A percentile compares a stretch with the other conserved stretches of the same genome.
phyloP scores from a whole-genome alignment of 163 green algal species.

The Picocystis sp. region DNA sequence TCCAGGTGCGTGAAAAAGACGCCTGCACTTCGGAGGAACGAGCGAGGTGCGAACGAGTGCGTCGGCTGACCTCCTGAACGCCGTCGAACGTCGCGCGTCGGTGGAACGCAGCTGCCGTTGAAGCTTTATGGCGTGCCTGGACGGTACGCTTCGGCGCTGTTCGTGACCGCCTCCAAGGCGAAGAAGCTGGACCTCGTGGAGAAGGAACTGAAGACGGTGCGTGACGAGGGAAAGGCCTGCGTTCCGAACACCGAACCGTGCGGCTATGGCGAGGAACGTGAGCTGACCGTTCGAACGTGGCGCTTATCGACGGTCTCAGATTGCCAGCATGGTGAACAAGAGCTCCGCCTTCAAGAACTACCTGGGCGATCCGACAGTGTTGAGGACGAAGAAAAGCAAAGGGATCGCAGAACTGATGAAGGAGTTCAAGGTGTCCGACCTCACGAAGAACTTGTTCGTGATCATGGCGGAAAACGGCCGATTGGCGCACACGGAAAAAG shows the following conservation, averaged over 20 bases:
- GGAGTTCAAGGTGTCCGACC: slow-evolving; percentile 8
- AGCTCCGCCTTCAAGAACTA: slow-evolving; percentile 14
- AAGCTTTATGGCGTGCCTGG: slow-evolving; percentile 13
- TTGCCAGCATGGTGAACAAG: slow-evolving; percentile 6
- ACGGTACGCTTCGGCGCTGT: slow-evolving; percentile 20
- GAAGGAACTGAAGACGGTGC: slow-evolving; percentile 6
- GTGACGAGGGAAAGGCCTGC: no score
- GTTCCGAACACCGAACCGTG: no score
- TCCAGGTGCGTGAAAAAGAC: no score
- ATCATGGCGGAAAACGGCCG: slow-evolving; percentile 15
- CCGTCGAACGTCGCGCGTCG: no score
- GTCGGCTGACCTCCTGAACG: no score
- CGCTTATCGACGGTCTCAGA: background rate
- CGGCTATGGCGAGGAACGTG: no score
- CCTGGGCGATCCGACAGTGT: slow-evolving; percentile 16
- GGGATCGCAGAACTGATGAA: slow-evolving; percentile 15
- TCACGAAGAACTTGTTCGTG: slow-evolving; percentile 21
- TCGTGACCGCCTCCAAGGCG: slow-evolving; percentile 11
- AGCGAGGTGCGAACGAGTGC: no score
- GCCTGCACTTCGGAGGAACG: no score
- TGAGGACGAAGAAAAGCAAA: slow-evolving; percentile 12
- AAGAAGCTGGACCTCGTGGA: slow-evolving; percentile 17
- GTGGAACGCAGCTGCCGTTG: slow-evolving; percentile 7
- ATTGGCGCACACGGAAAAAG: slow-evolving; percentile 7
- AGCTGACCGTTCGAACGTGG: no score